These are phyloP conservation scores for Backusella tuberculispora DNA, from an alignment of 192 early-diverging fungal genomes.

Conservation along the genomic window DNA sequence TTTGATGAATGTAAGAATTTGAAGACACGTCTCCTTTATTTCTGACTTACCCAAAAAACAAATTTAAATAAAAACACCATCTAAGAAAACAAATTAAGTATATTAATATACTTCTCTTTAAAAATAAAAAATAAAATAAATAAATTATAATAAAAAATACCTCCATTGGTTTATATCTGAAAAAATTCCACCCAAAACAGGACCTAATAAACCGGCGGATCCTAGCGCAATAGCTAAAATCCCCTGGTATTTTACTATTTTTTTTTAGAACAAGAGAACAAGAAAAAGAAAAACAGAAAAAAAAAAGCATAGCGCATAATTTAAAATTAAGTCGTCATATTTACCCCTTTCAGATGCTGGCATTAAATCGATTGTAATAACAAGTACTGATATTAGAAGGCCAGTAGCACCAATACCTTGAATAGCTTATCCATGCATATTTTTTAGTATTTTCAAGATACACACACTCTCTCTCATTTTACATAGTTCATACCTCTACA, in stretches of 20 bases:
- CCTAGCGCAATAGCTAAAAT: constrained; percentile 54
- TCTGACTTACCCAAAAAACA: background rate
- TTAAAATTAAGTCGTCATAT: background rate
- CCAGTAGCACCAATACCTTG: constrained; percentile 67
- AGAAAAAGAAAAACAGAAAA: too few species aligned
- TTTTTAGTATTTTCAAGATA: background rate
- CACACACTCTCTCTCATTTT: too few species aligned
- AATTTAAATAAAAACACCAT: constrained; percentile 6
- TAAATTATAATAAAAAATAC: background rate
- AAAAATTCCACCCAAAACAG: constrained; percentile 62
- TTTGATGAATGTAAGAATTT: background rate
- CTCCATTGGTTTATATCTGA: constrained; percentile 61
- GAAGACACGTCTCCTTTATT: background rate
- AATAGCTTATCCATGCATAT: constrained; percentile 49
- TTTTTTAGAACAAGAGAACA: background rate
- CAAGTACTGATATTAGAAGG: constrained; percentile 57
- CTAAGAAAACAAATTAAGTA: background rate
- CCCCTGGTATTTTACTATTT: constrained; percentile 55
- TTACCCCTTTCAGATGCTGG: constrained; percentile 60
- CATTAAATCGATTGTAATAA: constrained; percentile 70
- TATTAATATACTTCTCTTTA: background rate
- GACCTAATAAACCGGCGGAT: constrained; percentile 56
- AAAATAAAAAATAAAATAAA: too few species aligned
- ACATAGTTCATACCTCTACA: constrained; percentile 28
- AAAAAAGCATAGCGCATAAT: background rate